A percentile compares a stretch with the other conserved stretches of the same genome.
Conservation (phyloP, 352 stramenopile species). For the Plasmopara muralis region DNA sequence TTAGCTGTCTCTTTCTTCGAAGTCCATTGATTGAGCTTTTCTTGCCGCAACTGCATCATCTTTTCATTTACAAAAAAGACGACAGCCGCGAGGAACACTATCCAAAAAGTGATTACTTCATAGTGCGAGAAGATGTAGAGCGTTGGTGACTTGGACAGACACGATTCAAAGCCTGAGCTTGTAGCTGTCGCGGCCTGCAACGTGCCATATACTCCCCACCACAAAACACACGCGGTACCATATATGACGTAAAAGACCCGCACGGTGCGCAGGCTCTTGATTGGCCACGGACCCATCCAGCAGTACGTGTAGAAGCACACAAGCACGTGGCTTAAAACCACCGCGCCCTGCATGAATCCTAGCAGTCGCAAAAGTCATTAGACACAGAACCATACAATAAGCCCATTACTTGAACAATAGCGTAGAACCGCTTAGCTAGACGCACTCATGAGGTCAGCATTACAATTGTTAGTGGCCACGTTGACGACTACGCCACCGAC, state of each 20-base stretch:
- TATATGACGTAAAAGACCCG: conserved; percentile 61
- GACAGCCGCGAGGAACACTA: conserved; percentile 38
- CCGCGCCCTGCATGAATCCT: conserved; percentile 62
- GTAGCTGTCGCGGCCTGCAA: conserved; percentile 50
- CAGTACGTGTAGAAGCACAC: conserved; percentile 67
- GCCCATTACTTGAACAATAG: not conserved
- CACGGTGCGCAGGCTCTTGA: conserved; percentile 48
- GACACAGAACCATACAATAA: not conserved
- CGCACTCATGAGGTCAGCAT: conserved; percentile 57
- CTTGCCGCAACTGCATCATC: conserved; percentile 28
- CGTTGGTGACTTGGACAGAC: conserved; percentile 53
- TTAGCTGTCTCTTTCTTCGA: conserved; percentile 25
- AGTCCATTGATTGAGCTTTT: conserved; percentile 30
- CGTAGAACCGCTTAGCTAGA: conserved; percentile 3
- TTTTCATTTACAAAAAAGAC: conserved; percentile 52
- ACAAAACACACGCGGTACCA: conserved; percentile 46
- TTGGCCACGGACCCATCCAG: conserved; percentile 56
- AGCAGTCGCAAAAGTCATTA: too few species aligned
- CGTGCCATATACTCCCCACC: conserved; percentile 65
- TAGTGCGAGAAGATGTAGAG: conserved; percentile 69
- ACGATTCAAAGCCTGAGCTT: conserved; percentile 58
- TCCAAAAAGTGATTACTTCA: conserved; percentile 62
- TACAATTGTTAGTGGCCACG: conserved; percentile 56
- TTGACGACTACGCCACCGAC: conserved; percentile 69
- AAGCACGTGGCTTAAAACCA: conserved; percentile 57